These are phyloP conservation scores for Aspergillus hortae DNA, from an alignment of 2,329 filamentous ascomycete species.

Conservation along the genomic window DNA sequence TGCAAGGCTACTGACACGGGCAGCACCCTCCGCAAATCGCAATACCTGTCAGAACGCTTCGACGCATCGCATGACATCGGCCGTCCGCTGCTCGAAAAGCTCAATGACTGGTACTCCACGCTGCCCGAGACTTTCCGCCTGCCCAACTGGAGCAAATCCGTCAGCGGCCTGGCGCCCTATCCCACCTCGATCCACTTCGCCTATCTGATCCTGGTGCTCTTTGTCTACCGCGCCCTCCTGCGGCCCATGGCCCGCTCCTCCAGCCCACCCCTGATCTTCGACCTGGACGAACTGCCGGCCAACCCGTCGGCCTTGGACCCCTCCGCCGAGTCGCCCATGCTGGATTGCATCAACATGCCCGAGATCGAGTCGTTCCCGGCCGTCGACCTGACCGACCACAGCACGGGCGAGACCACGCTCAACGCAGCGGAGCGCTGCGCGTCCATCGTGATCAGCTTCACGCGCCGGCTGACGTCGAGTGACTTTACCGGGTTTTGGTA, in stretches of 20 bases:
- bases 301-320: conserved; percentile 10
- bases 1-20: neutral
- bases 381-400: conserved; percentile 20
- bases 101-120: conserved; percentile 29
- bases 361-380: conserved; percentile 23
- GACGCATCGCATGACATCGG: conserved; percentile 26
- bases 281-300: conserved; percentile 23
- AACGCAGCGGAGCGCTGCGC: conserved; percentile 31
- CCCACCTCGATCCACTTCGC: conserved; percentile 31
- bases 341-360: conserved; percentile 22
- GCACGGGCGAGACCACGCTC: conserved; percentile 24
- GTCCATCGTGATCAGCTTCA: conserved; percentile 27
- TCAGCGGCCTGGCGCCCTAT: conserved; percentile 20
- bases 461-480: conserved; percentile 21
- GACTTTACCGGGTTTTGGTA: conserved; percentile 32
- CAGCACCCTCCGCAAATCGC: conserved; percentile 29
- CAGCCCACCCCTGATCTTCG: conserved; percentile 25
- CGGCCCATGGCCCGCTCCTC: conserved; percentile 28
- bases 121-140: conserved; percentile 27
- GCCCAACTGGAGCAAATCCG: conserved; percentile 26
- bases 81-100: conserved; percentile 22
- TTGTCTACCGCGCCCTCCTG: conserved; percentile 33
- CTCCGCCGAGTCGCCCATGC: conserved; percentile 17
- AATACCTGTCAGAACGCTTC: conserved; percentile 28
- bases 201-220: conserved; percentile 34